Evolutionary conservation across 257 asterid species (phyloP).

Genomic region (Scutellaria baicalensis): DNA sequence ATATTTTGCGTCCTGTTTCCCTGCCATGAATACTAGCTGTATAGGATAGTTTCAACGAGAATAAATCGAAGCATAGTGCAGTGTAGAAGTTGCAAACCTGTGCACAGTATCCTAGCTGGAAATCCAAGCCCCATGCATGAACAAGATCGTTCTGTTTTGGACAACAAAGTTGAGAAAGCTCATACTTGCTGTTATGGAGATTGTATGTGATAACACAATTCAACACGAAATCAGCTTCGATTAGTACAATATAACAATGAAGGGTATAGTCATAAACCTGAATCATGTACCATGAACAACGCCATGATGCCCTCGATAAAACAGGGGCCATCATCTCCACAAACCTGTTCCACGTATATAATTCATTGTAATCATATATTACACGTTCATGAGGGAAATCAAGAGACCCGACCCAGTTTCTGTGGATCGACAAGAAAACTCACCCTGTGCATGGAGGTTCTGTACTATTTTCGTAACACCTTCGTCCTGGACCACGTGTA

Average conservation of each 20-base stretch:
- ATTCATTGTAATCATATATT: background rate
- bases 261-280: slow-evolving; percentile 37
- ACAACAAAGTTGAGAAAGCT: background rate
- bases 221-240: too few relatives aligned
- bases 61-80: background rate
- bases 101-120: slow-evolving; percentile 69
- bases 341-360: slow-evolving; percentile 30
- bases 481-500: slow-evolving; percentile 35
- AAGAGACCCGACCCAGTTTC: background rate
- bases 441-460: slow-evolving; percentile 80
- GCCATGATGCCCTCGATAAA: slow-evolving; percentile 69
- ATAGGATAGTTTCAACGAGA: background rate
- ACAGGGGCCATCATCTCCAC: slow-evolving; percentile 91
- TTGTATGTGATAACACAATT: too few relatives aligned
- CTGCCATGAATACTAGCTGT: slow-evolving; percentile 20
- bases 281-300: slow-evolving; percentile 69
- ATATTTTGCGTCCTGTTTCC: slow-evolving; percentile 54
- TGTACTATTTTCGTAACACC: slow-evolving; percentile 40
- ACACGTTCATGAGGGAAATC: background rate
- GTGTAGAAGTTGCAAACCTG: slow-evolving; percentile 36
- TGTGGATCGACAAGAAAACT: background rate
- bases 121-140: slow-evolving; percentile 75
- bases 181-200: background rate
- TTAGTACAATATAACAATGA: too few relatives aligned
- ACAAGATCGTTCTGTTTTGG: slow-evolving; percentile 53